Evolutionary conservation across 345 rosid genomes (phyloP).

Genomic region (Clarkia xantiana): DNA sequence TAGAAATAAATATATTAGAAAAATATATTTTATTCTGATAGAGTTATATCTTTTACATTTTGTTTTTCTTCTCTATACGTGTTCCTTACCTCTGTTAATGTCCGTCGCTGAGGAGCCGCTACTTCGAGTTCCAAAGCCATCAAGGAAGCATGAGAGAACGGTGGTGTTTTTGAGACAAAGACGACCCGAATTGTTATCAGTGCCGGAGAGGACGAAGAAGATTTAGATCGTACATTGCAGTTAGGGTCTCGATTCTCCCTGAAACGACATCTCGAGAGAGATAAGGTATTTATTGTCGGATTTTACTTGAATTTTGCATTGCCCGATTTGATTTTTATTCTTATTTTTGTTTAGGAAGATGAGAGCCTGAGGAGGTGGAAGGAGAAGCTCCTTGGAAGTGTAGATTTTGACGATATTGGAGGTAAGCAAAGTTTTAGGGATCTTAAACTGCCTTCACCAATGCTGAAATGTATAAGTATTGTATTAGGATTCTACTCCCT

Average conservation of each 20-base stretch:
- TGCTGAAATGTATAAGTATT: too few relatives aligned
- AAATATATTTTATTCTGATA: too few relatives aligned
- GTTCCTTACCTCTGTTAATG: constrained; percentile 4
- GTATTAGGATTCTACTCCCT: too few relatives aligned
- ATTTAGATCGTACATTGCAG: constrained; percentile 6
- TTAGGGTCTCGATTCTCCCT: constrained; percentile 14
- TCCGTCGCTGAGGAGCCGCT: constrained; percentile 7
- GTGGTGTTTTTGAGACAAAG: constrained; percentile 1
- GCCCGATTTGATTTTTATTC: too few relatives aligned
- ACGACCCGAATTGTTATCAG: background rate
- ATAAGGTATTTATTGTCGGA: constrained; percentile 9
- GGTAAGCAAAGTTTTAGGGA: constrained; percentile 17
- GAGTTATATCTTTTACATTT: too few relatives aligned
- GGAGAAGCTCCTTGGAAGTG: constrained; percentile 60
- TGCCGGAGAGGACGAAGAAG: constrained; percentile 5
- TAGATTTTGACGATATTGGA: constrained; percentile 41
- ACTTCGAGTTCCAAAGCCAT: constrained; percentile 9
- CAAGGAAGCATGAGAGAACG: constrained; percentile 4
- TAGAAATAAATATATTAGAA: too few relatives aligned
- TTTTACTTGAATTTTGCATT: background rate
- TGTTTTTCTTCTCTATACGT: too few relatives aligned
- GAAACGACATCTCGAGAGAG: constrained; percentile 15
- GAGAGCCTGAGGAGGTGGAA: constrained; percentile 73
- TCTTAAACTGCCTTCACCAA: background rate
- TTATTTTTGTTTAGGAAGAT: constrained; percentile 31